Base-by-base conservation (phyloP, 1,284 basidiomycete genomes). In the Peniophora sp. region DNA sequence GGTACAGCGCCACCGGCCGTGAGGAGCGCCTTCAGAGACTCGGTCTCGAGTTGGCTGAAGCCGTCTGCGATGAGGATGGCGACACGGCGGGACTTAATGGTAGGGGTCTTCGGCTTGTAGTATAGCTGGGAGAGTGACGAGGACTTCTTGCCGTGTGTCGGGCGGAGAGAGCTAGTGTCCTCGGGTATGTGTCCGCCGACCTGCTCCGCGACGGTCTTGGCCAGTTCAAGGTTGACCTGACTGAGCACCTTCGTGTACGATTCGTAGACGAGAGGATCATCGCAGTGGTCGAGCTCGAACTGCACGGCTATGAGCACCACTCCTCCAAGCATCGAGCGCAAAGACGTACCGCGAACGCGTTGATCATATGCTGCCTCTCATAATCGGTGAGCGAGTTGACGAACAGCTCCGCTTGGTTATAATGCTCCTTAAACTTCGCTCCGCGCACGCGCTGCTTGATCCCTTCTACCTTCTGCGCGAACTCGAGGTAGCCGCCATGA, bases 261-360 rank as follows among this genome's bases (percentile, higher is more conserved):
- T 62, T 80, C 70, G 63, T 84, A 86, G 1, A 93, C 85, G 2
- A 72, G 65, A 0, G 79, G 75, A 55, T 92, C 88, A 53, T 87
- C 81, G 65, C 86, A 89, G 59, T 91, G 86, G 50, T 78, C 79
- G 36, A 92, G 73, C 65, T 92, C 90, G 64, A 92, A 92, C 11
- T 81, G 78, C 53, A n/a, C n/a, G n/a, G n/a, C n/a, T n/a, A n/a
- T n/a, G n/a, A n/a, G n/a, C n/a, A n/a, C n/a, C n/a, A n/a, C n/a
- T n/a, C n/a, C n/a, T n/a, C n/a, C n/a, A n/a, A n/a, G n/a, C n/a
- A n/a, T n/a, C 5, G 38, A 41, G 19, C 6, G 38, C 16, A n/a
- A n/a, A n/a, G n/a, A n/a, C n/a, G n/a, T 20, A 41, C 38, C 19
- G 38, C 38, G 38, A n/a, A 41, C 12, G 27, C 27, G 12, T 12